Conservation (phyloP, 495 filamentous ascomycete genomes). For the Xylaria sp. region DNA sequence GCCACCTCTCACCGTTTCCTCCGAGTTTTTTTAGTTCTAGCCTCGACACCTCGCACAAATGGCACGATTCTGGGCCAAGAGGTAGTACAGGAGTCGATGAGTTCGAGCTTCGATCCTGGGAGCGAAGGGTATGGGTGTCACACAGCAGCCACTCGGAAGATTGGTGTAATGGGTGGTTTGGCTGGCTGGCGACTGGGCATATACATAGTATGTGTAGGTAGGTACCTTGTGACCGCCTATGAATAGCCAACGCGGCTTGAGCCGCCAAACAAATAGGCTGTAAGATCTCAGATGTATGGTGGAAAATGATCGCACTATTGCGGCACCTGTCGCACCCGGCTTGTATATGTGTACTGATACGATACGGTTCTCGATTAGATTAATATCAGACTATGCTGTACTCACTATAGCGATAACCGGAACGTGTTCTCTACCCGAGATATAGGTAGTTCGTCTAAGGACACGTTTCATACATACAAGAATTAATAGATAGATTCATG, state of each 20-base stretch:
- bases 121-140: conserved; percentile 12
- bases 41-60: not conserved
- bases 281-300: not conserved
- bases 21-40: not conserved
- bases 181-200: no score
- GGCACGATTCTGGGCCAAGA: not conserved
- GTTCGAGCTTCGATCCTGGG: conserved; percentile 12
- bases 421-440: not conserved
- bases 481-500: not conserved
- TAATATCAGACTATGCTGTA: not conserved
- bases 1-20: conserved; percentile 24
- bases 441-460: not conserved
- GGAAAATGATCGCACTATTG: not conserved
- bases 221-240: not conserved
- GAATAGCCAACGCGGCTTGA: not conserved
- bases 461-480: not conserved
- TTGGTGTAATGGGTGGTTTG: conserved; percentile 23
- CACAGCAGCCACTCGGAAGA: conserved; percentile 15
- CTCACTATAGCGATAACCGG: not conserved
- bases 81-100: conserved; percentile 13
- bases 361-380: not conserved
- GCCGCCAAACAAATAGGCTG: not conserved
- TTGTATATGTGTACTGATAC: no score
- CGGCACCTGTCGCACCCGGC: conserved; percentile 1
- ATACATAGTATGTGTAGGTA: not conserved